Percentiles rank a stretch among this genome's conserved stretches.
These are phyloP conservation scores for Colletotrichum sp. DNA, from an alignment of 2,329 filamentous ascomycete genomes.

Conservation along the genomic window DNA sequence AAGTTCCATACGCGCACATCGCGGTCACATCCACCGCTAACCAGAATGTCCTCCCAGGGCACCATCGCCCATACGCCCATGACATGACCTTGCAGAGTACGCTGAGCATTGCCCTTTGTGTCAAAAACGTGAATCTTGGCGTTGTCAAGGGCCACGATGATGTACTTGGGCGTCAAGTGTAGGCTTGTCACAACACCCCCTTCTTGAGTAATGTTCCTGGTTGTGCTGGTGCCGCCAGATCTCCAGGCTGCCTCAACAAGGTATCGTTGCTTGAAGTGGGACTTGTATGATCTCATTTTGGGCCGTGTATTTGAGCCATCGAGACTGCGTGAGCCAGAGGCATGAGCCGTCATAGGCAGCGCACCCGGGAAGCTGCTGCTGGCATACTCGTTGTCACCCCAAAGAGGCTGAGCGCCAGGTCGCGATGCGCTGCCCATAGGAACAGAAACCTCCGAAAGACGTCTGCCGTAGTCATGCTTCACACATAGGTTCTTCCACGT, in stretches of 20 bases:
- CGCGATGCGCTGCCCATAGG: constrained; percentile 3
- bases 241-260: constrained; percentile 97
- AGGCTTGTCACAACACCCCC: constrained; percentile 96
- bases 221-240: constrained; percentile 83
- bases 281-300: constrained; percentile 85
- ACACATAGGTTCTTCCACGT: constrained; percentile 98
- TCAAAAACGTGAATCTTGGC: constrained; percentile 99
- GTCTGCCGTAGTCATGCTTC: constrained; percentile 84
- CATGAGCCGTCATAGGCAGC: constrained; percentile 38
- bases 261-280: constrained; percentile 97
- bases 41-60: constrained; percentile 92
- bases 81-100: constrained; percentile 91
- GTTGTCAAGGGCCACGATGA: constrained; percentile 96
- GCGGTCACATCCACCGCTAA: constrained; percentile 94
- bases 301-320: constrained; percentile 59
- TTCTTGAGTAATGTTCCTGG: constrained; percentile 91
- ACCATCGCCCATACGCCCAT: constrained; percentile 99
- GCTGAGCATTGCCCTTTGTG: constrained; percentile 84
- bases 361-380: constrained; percentile 52
- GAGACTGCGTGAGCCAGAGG: constrained; percentile 55
- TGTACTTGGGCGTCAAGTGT: constrained; percentile 93
- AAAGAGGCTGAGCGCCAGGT: constrained; percentile 9
- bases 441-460: constrained; percentile 53
- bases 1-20: constrained; percentile 98
- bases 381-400: constrained; percentile 26